phyloP scores from a whole-genome alignment of 257 asterid species.

The Solanum piurae region DNA sequence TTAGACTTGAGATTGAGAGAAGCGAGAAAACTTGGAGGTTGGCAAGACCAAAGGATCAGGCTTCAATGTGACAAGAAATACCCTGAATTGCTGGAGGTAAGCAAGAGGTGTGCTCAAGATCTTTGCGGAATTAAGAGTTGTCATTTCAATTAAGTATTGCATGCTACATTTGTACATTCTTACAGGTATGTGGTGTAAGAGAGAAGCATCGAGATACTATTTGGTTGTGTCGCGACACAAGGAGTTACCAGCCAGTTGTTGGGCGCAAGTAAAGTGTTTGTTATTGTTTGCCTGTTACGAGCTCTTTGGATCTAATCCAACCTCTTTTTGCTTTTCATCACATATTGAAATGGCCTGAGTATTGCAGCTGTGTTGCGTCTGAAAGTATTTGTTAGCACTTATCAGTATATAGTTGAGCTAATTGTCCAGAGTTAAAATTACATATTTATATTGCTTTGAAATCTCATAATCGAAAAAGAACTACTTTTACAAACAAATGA shows the following conservation, averaged over 20 bases:
- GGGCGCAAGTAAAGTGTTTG: not conserved
- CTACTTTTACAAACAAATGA: not conserved
- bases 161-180: too few relatives aligned
- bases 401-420: not conserved
- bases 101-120: constrained; percentile 41
- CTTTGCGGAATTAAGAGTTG: not conserved
- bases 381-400: too few relatives aligned
- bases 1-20: constrained; percentile 86
- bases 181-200: too few relatives aligned
- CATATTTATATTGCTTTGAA: not conserved
- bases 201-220: too few relatives aligned
- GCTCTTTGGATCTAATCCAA: not conserved
- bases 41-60: constrained; percentile 82
- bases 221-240: too few relatives aligned
- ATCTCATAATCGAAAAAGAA: not conserved
- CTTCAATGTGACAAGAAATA: constrained; percentile 87
- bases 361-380: too few relatives aligned
- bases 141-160: not conserved
- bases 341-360: not conserved
- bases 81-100: constrained; percentile 85
- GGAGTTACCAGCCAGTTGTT: not conserved
- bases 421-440: too few relatives aligned
- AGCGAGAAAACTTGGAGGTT: constrained; percentile 79
- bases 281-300: not conserved
- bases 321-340: not conserved